Percentiles rank a stretch among this genome's conserved stretches.
Conservation (phyloP, 2,329 filamentous ascomycete genomes). For the Epichloe sp. region DNA sequence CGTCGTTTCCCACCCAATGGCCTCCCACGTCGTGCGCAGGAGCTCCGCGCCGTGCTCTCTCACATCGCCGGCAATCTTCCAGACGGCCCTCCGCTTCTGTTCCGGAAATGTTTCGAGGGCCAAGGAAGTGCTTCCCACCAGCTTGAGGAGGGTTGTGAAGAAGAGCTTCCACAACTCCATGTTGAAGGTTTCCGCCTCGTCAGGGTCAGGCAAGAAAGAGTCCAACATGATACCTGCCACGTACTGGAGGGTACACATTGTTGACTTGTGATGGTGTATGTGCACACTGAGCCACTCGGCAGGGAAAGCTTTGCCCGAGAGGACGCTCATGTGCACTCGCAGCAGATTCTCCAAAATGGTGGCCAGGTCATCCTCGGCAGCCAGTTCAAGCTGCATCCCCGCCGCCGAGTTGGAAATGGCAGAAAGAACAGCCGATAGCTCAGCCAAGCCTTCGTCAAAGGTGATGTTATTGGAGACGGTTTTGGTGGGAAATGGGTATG, state of each 20-base stretch:
- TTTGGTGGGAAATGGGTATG: conserved; percentile 78
- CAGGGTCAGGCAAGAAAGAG: conserved; percentile 72
- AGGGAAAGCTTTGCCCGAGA: conserved; percentile 83
- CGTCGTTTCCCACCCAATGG: conserved; percentile 90
- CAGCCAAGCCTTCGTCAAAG: conserved; percentile 79
- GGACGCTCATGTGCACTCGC: conserved; percentile 75
- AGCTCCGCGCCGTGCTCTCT: conserved; percentile 82
- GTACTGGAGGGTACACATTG: conserved; percentile 74
- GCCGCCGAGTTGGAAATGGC: conserved; percentile 59
- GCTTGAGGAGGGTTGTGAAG: conserved; percentile 76
- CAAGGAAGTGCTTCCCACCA: conserved; percentile 78
- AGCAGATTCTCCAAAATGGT: conserved; percentile 66
- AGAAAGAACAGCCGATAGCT: conserved; percentile 78
- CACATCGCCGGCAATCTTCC: conserved; percentile 98
- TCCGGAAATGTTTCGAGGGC: conserved; percentile 93
- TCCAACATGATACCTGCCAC: conserved; percentile 69
- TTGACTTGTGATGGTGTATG: conserved; percentile 84
- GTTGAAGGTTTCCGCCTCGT: conserved; percentile 84
- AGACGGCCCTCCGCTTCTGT: conserved; percentile 88
- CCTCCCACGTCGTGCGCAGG: conserved; percentile 77
- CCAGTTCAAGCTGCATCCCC: conserved; percentile 62
- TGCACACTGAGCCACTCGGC: conserved; percentile 82
- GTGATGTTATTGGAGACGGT: conserved; percentile 43
- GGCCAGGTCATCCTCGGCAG: conserved; percentile 59
- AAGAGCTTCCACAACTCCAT: conserved; percentile 90